Evolutionary conservation across 441 rosid genomes (phyloP).

Genomic region (Erysimum cheiri): DNA sequence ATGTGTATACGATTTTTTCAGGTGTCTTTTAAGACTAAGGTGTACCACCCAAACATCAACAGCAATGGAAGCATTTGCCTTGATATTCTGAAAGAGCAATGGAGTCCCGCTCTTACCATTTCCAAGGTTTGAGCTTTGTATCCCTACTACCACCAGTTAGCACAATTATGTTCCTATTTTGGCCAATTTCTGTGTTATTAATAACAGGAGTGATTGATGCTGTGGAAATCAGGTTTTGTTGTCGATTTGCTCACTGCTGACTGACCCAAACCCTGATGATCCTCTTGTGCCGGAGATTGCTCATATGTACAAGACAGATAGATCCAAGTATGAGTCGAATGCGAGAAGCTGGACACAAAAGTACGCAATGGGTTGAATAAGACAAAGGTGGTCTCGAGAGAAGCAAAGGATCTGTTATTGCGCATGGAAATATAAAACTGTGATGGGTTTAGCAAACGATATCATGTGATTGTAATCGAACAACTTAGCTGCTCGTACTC

Average conservation of each 20-base stretch:
- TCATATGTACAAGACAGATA: conserved; percentile 58
- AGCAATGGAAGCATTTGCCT: conserved; percentile 65
- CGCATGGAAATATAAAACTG: not conserved
- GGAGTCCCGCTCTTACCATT: conserved; percentile 63
- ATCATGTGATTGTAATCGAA: conserved; percentile 10
- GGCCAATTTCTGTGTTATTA: too few species aligned
- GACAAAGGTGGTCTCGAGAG: not conserved
- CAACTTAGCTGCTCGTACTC: conserved; percentile 8
- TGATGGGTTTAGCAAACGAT: conserved; percentile 14
- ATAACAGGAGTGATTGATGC: conserved; percentile 18
- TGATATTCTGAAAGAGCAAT: conserved; percentile 61
- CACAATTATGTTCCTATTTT: not conserved
- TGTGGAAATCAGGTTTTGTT: conserved; percentile 54
- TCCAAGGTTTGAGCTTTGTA: conserved; percentile 49
- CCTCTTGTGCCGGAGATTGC: conserved; percentile 76
- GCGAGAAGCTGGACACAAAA: conserved; percentile 70
- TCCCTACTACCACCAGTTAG: not conserved
- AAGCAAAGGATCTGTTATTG: conserved; percentile 16
- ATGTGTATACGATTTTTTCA: conserved; percentile 1
- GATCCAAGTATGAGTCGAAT: conserved; percentile 56
- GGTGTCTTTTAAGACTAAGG: conserved; percentile 48
- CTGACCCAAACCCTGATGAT: conserved; percentile 76
- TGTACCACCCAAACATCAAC: conserved; percentile 63
- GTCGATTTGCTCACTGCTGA: conserved; percentile 67
- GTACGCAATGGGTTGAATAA: conserved; percentile 57